Base-by-base conservation (phyloP, 2,329 filamentous ascomycete genomes). In the Colletotrichum eremochloae region DNA sequence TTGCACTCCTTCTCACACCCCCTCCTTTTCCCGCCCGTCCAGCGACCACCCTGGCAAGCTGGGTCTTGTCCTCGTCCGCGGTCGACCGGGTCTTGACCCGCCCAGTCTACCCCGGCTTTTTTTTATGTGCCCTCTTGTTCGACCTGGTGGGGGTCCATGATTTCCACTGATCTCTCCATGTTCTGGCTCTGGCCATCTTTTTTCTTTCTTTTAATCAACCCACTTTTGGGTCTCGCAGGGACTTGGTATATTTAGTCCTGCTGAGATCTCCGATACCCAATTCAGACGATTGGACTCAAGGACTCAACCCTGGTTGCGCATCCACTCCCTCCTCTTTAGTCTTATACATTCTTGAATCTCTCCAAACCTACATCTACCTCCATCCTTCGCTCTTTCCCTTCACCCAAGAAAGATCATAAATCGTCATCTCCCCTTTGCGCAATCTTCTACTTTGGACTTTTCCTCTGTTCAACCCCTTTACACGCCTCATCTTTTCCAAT, bases 341-440 rank as follows among this genome's bases (percentile, higher is more conserved):
- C 24, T 72, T 66, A 63, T 63, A 72, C 62, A 66, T 57, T 55
- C 42, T 62, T 44, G 50, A 61, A 38, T 55, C 61, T 69, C 14
- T 46, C 55, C 67, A 33, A 31, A 36, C 29, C 71, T 71, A 64
- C 46, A 66, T 50, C 71, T 71, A 50, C 61, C 58, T 71, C 60
- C 38, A 46, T 57, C 50, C 48, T 60, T 52, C 42, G 62, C 64
- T 73, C 71, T 71, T 67, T 61, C 71, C 48, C 52, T 57, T 9
- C 48, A 20, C n/a, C 38, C 48, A 62, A 38, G 48, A 71, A 66
- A 71, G 62, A 65, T 73, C 74, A 78, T 76, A 78, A 76, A 62
- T 79, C 82, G 78, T 57, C 52, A 46, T 24, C 20, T 33, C 46
- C 33, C 44, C 33, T 58, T 46, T 55, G 57, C 46, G 18, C 56